Evolutionary conservation across 805 yeast genomes (phyloP).

Genomic region (Teunomyces funiuensis): DNA sequence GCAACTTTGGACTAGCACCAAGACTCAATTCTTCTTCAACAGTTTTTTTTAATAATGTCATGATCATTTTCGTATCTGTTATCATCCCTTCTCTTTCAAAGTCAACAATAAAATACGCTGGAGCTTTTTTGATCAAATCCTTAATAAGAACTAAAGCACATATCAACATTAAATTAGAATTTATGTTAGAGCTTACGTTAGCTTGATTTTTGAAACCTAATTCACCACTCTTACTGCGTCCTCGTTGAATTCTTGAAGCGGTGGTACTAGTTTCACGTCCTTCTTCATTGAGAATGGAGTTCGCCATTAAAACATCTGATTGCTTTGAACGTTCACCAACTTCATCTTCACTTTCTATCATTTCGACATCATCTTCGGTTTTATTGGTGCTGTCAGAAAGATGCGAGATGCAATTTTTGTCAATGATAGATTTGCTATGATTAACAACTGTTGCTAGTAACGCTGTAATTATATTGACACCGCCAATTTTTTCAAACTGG

Average conservation of each 20-base stretch:
- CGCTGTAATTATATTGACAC: slow-evolving; percentile 39
- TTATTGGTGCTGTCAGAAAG: too few species aligned
- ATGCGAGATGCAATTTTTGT: slow-evolving; percentile 7
- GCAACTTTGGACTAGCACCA: slow-evolving; percentile 24
- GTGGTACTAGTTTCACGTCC: slow-evolving; percentile 4
- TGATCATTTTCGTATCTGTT: slow-evolving; percentile 44
- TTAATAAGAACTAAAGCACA: slow-evolving; percentile 53
- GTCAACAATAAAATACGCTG: slow-evolving; percentile 42
- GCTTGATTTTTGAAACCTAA: neutral
- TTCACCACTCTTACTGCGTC: slow-evolving; percentile 12
- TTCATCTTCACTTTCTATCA: slow-evolving; percentile 8
- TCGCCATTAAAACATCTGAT: neutral
- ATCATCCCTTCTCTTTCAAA: slow-evolving; percentile 76
- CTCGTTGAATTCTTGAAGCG: neutral
- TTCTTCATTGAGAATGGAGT: slow-evolving; percentile 5
- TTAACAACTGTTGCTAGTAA: slow-evolving; percentile 61
- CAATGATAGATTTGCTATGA: slow-evolving; percentile 43
- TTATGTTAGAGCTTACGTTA: neutral
- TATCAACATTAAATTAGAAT: slow-evolving; percentile 42
- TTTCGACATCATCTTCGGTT: too few species aligned
- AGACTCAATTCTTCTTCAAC: slow-evolving; percentile 8
- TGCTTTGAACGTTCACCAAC: neutral
- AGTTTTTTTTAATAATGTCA: slow-evolving; percentile 20
- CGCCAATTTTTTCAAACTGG: slow-evolving; percentile 30
- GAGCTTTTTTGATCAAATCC: slow-evolving; percentile 42